These are phyloP conservation scores for Fomes fomentarius DNA, from an alignment of 1,284 basidiomycete species.

Conservation along the genomic window DNA sequence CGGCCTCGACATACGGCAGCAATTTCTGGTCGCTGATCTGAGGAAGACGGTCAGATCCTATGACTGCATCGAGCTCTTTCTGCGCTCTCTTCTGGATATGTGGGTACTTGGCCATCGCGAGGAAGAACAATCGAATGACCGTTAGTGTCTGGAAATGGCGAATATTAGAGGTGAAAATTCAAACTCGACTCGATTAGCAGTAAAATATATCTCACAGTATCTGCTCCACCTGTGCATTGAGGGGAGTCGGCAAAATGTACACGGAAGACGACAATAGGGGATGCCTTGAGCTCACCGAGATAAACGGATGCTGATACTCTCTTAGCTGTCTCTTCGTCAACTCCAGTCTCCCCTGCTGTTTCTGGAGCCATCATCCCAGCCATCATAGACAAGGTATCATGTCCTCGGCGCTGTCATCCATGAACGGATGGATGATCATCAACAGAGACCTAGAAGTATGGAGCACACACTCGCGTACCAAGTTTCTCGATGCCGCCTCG, in stretches of 20 bases:
- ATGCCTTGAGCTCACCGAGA: conserved; percentile 9
- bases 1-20: conserved; percentile 4
- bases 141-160: neutral
- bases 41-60: conserved; percentile 5
- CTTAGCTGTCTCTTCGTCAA: neutral
- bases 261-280: neutral
- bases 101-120: conserved; percentile 2
- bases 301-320: conserved; percentile 4
- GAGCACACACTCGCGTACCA: neutral
- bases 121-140: neutral
- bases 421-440: conserved; percentile 6
- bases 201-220: conserved; percentile 11
- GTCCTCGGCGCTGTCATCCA: neutral
- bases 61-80: conserved; percentile 4
- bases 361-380: neutral
- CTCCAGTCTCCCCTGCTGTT: neutral
- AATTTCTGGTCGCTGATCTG: neutral
- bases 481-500: conserved; percentile 2
- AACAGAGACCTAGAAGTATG: too few species aligned
- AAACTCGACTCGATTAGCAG: neutral
- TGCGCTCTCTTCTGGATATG: conserved; percentile 1
- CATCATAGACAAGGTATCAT: neutral
- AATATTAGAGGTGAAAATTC: neutral
- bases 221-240: conserved; percentile 8
- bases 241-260: neutral